A percentile compares a stretch with the other conserved stretches of the same genome.
These are phyloP conservation scores for Mucor ambiguus DNA, from an alignment of 371 early-diverging fungal genomes.

Conservation along the genomic window DNA sequence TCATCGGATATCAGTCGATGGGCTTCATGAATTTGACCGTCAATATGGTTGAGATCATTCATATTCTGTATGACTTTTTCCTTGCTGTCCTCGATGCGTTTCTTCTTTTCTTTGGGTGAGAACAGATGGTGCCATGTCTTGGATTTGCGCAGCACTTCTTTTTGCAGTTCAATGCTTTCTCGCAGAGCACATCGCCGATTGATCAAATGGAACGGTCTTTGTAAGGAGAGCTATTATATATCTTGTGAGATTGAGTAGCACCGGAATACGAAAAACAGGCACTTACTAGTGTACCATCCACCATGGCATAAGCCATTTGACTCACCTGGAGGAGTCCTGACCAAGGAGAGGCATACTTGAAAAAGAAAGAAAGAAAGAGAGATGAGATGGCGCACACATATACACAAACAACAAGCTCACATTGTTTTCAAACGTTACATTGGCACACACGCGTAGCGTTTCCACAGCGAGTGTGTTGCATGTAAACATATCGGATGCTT, in stretches of 20 bases:
- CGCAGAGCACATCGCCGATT: conserved; percentile 23
- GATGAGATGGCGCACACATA: background rate
- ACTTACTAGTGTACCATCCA: conserved; percentile 43
- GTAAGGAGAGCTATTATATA: conserved; percentile 35
- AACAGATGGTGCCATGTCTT: conserved; percentile 41
- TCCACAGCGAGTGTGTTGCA: conserved; percentile 11
- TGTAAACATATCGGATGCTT: conserved; percentile 1
- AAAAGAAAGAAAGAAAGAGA: background rate
- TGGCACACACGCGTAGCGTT: conserved; percentile 22
- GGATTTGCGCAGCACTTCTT: conserved; percentile 30
- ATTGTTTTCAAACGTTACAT: conserved; percentile 9
- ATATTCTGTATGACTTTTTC: conserved; percentile 41
- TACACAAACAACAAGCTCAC: conserved; percentile 8
- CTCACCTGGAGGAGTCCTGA: conserved; percentile 16
- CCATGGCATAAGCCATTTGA: conserved; percentile 27
- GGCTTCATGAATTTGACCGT: conserved; percentile 42
- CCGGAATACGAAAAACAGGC: background rate
- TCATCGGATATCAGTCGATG: conserved; percentile 52
- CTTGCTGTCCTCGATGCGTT: conserved; percentile 30
- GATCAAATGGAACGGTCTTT: conserved; percentile 35
- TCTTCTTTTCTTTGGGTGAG: conserved; percentile 33
- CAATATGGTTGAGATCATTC: conserved; percentile 34
- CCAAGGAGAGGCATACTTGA: conserved; percentile 19
- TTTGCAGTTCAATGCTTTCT: conserved; percentile 34
- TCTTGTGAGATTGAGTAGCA: background rate